Percentiles rank a stretch among this genome's conserved stretches.
Conservation (phyloP, 768 basidiomycete genomes). For the Russula dissimulans region DNA sequence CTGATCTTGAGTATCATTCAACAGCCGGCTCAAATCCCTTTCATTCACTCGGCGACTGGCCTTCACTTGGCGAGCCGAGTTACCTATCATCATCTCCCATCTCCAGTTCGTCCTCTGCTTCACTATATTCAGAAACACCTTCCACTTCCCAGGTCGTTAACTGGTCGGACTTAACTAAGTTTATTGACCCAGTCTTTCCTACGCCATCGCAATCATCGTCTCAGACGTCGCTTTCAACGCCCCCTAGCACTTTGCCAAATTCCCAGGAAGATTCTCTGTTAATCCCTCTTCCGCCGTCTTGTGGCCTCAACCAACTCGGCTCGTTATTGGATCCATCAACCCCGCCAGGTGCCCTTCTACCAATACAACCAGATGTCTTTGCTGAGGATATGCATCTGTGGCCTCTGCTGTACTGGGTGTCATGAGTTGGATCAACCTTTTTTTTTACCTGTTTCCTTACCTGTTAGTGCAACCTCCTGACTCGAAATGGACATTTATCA, state of each 20-base stretch:
- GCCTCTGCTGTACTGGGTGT: not conserved
- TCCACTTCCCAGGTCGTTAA: not conserved
- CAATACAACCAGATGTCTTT: not conserved
- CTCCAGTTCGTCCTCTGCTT: not conserved
- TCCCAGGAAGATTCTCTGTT: not conserved
- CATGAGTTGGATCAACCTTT: not conserved
- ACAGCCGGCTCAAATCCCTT: not conserved
- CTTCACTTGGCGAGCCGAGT: not conserved
- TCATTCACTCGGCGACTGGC: not conserved
- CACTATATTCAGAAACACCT: not conserved
- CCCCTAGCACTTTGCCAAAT: not conserved
- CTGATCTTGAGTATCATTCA: not conserved
- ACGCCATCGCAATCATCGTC: not conserved
- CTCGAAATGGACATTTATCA: too few species aligned
- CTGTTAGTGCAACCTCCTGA: too few species aligned
- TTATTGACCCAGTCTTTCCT: not conserved
- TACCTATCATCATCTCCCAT: not conserved
- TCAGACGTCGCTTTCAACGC: not conserved
- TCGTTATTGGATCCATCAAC: not conserved
- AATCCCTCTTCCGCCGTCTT: too few species aligned
- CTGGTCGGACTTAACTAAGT: not conserved
- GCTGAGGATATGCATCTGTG: not conserved
- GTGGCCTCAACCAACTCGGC: not conserved
- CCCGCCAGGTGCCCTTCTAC: not conserved
- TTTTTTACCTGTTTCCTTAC: too few species aligned